Evolutionary conservation across 805 yeast species (phyloP).

Genomic region (Pichia pseudocactophila): DNA sequence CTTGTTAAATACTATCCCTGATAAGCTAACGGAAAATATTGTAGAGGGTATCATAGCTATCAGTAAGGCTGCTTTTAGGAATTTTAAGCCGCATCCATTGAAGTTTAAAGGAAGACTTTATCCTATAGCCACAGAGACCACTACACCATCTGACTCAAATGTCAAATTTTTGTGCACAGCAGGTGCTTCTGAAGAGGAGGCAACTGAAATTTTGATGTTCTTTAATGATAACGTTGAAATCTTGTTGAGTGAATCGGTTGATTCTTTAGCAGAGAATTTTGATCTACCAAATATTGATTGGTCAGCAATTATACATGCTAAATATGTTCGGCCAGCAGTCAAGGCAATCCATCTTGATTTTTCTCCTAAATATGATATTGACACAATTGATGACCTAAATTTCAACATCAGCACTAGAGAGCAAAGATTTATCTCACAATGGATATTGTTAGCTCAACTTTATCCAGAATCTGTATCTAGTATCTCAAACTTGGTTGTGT

Average conservation of each 20-base stretch:
- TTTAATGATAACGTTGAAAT: constrained; percentile 18
- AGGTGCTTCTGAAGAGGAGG: constrained; percentile 27
- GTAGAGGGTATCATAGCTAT: constrained; percentile 39
- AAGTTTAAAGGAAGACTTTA: constrained; percentile 29
- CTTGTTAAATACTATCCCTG: constrained; percentile 14
- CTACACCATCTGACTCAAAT: constrained; percentile 32
- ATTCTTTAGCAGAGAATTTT: constrained; percentile 27
- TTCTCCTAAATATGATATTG: constrained; percentile 18
- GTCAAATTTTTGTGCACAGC: constrained; percentile 25
- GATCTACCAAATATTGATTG: constrained; percentile 16
- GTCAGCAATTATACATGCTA: constrained; percentile 14
- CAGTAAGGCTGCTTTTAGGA: constrained; percentile 33
- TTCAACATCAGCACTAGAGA: constrained; percentile 31
- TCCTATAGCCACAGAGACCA: constrained; percentile 32
- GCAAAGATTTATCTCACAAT: constrained; percentile 31
- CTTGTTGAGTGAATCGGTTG: constrained; percentile 10
- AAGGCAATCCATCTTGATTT: constrained; percentile 32
- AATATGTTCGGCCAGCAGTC: constrained; percentile 18
- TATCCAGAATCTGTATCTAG: constrained; percentile 29
- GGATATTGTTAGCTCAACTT: constrained; percentile 35
- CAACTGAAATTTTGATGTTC: constrained; percentile 20
- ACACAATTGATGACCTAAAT: constrained; percentile 34
- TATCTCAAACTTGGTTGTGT: constrained; percentile 32
- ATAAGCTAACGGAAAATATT: constrained; percentile 30
- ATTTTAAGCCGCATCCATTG: constrained; percentile 28